phyloP scores from a whole-genome alignment of 176 grass and related monocot genomes.

The Rhipidocladum racemiflorum region DNA sequence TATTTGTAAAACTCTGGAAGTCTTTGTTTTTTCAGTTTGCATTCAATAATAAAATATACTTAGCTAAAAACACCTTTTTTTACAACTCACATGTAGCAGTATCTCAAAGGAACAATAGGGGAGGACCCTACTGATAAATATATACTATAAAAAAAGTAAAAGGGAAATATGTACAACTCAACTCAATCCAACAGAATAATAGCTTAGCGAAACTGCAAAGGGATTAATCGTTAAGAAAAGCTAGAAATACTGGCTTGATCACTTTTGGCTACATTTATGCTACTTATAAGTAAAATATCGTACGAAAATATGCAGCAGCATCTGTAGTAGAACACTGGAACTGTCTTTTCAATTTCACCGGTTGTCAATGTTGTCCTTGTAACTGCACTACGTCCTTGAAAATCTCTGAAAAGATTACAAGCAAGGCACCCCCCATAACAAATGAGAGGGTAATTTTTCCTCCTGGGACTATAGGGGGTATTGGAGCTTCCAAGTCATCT shows the following conservation, averaged over 20 bases:
- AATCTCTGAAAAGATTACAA: conserved; percentile 78
- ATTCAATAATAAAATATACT: not conserved
- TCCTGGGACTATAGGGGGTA: conserved; percentile 39
- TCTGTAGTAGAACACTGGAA: not conserved
- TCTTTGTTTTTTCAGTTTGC: not conserved
- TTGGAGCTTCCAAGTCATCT: conserved; percentile 33
- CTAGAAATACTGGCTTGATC: not conserved
- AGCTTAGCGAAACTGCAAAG: not conserved
- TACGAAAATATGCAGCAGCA: not conserved
- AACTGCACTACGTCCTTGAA: conserved; percentile 61
- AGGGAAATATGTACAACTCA: not conserved
- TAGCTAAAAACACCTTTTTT: not conserved
- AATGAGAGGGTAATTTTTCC: conserved; percentile 59
- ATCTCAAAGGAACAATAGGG: not conserved
- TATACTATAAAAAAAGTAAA: not conserved
- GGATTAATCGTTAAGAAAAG: not conserved
- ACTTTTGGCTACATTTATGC: not conserved
- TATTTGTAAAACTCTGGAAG: not conserved
- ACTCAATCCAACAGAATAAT: not conserved
- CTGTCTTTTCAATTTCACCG: not conserved
- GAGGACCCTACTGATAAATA: not conserved
- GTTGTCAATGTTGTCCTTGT: conserved; percentile 42
- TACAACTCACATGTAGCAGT: not conserved
- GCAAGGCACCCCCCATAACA: conserved; percentile 55
- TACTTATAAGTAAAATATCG: not conserved